Base-by-base conservation (phyloP, 805 yeast genomes). In the Wickerhamiella dianesei region DNA sequence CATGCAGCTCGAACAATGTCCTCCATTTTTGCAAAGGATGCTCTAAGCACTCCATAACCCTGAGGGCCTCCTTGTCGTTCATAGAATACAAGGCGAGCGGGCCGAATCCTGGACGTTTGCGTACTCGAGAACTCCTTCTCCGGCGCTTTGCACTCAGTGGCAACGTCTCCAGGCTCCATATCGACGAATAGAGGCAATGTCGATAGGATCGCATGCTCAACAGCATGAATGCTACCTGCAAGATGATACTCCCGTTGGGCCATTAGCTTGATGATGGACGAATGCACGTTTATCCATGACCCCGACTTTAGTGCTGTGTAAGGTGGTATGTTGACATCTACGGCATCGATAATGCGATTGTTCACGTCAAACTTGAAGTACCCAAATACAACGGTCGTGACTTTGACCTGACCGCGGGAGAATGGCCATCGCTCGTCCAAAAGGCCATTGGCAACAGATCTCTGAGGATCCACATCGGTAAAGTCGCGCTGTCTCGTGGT, bases 191-290 rank as follows among this genome's bases (percentile, higher is more conserved):
- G 62, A 0, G 96, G 94, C 21, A 88, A 60, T 49, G 84, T 71
- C 42, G 83, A 79, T 73, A 92, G 79, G 1, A 92, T 66, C 0
- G 86, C 86, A 67, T 92, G 99, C 53, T 87, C 89, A 0, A 95
- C 94, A 1, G 94, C 96, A 65, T 92, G 99, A n/a, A 92, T 84
- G 0, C 92, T 94, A 3, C 84, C 98, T 0, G 97, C 89, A 1
- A 80, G 66, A 48, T 75, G 82, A 41, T 92, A 64, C 1, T 68
- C 56, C 53, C 86, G 85, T 2, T 59, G 62, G 2, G 69, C 64
- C 29, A 89, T 68, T 2, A 77, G 50, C 1, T 77, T 77, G 13
- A 88, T 58, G 0, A 85, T 83, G n/a, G 57, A 56, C 2, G 62
- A 59, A 0, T 96, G 94, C 1, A 92, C 72, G 60, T 92, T 95